Conservation (phyloP, 805 yeast species). For the Candida hispaniensis region DNA sequence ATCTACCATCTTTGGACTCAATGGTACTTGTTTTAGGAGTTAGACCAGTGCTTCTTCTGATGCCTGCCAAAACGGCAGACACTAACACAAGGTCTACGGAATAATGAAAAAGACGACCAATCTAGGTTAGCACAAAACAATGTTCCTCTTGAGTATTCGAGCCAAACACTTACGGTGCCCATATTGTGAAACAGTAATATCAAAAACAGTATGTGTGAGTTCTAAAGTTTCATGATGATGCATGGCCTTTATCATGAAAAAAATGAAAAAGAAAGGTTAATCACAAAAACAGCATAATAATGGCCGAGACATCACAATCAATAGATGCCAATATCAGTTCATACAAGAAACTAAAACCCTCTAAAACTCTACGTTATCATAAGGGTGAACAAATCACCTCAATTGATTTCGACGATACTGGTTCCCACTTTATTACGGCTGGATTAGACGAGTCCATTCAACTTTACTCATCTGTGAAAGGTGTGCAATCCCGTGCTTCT, state of each 20-base stretch:
- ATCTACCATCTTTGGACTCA: slow-evolving; percentile 37
- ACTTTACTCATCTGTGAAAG: slow-evolving; percentile 63
- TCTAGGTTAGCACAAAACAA: slow-evolving; percentile 30
- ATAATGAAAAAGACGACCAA: slow-evolving; percentile 59
- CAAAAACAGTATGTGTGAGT: no score
- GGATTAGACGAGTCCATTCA: slow-evolving; percentile 79
- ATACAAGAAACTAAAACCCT: slow-evolving; percentile 12
- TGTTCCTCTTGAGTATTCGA: no score
- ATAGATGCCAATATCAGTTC: slow-evolving; percentile 7
- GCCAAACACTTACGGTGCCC: no score
- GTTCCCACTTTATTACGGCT: slow-evolving; percentile 66
- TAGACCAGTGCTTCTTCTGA: slow-evolving; percentile 73
- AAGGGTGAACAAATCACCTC: slow-evolving; percentile 26
- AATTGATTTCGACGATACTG: slow-evolving; percentile 69
- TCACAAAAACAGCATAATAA: no score
- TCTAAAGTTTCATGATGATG: no score
- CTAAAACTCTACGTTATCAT: slow-evolving; percentile 13
- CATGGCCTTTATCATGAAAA: no score
- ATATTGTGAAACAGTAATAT: no score
- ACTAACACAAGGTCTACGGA: slow-evolving; percentile 68
- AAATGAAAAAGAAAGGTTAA: no score
- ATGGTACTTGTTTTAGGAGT: slow-evolving; percentile 42
- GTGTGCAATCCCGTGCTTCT: slow-evolving; percentile 44
- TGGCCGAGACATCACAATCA: no score
- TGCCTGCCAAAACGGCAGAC: slow-evolving; percentile 76